phyloP scores from a whole-genome alignment of 768 basidiomycete genomes.

The Russula lepida region DNA sequence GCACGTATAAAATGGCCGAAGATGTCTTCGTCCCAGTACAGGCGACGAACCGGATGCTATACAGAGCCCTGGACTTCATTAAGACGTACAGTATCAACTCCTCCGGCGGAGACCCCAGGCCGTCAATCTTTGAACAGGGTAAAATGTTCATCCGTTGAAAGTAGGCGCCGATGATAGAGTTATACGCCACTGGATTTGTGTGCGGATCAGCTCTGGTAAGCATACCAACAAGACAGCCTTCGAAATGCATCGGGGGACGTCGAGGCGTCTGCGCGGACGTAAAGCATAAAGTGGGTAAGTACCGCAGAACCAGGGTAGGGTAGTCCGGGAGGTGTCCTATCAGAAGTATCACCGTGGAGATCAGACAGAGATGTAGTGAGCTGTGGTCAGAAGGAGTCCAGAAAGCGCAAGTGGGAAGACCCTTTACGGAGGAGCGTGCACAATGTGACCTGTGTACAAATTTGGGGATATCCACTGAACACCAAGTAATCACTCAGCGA shows the following conservation, averaged over 20 bases:
- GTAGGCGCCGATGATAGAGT: slow-evolving; percentile 2
- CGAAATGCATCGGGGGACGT: neutral
- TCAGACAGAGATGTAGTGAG: neutral
- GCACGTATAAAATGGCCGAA: slow-evolving; percentile 8
- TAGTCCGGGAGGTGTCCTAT: no score
- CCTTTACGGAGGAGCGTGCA: no score
- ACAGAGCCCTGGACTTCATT: no score
- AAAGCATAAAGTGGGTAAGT: neutral
- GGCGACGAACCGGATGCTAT: no score
- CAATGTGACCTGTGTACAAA: neutral
- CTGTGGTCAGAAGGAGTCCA: neutral
- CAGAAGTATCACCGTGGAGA: no score
- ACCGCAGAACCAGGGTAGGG: neutral
- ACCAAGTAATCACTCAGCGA: neutral
- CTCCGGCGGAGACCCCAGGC: neutral
- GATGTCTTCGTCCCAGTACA: no score
- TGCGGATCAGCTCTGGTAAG: no score
- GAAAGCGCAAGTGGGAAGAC: neutral
- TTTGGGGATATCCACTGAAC: neutral
- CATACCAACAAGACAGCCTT: neutral
- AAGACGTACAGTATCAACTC: no score
- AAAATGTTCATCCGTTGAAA: slow-evolving; percentile 21
- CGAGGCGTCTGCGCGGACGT: neutral
- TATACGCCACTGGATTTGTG: no score
- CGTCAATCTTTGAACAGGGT: slow-evolving; percentile 6